phyloP scores from a whole-genome alignment of 768 basidiomycete species.

The Pleurotus eryngii region DNA sequence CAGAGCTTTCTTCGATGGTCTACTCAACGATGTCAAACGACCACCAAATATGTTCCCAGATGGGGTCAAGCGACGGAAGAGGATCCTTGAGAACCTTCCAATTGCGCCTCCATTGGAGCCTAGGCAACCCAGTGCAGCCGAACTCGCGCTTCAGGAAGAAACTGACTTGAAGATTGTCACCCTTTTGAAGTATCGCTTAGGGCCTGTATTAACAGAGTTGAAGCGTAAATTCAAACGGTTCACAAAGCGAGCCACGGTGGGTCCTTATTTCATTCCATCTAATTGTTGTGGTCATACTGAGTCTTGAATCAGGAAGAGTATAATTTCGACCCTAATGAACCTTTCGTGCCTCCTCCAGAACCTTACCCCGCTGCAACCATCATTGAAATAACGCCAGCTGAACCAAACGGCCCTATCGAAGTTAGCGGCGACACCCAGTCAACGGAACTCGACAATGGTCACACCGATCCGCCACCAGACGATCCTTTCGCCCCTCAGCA shows the following conservation, averaged over 20 bases:
- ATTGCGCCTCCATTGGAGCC: slow-evolving; percentile 91
- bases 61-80: slow-evolving; percentile 77
- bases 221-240: slow-evolving; percentile 93
- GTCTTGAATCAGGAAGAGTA: slow-evolving; percentile 65
- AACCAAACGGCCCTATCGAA: slow-evolving; percentile 44
- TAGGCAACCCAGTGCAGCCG: slow-evolving; percentile 73
- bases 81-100: slow-evolving; percentile 81
- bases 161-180: slow-evolving; percentile 77
- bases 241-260: slow-evolving; percentile 72
- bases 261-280: slow-evolving; percentile 21
- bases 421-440: slow-evolving; percentile 36
- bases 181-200: slow-evolving; percentile 85
- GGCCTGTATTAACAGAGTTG: slow-evolving; percentile 82
- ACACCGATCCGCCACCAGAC: slow-evolving; percentile 36
- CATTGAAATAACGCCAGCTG: slow-evolving; percentile 23
- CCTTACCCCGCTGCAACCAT: slow-evolving; percentile 20
- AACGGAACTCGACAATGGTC: slow-evolving; percentile 29
- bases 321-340: slow-evolving; percentile 41
- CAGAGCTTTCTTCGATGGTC: slow-evolving; percentile 67
- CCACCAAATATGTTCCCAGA: slow-evolving; percentile 90
- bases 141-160: slow-evolving; percentile 79
- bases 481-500: slow-evolving; percentile 27
- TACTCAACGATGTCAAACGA: slow-evolving; percentile 65
- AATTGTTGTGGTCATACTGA: slow-evolving; percentile 7
- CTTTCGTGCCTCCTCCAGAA: slow-evolving; percentile 5